Evolutionary conservation across 768 basidiomycete species (phyloP).

Genomic region (Rhodosporidiobolus odoratus): DNA sequence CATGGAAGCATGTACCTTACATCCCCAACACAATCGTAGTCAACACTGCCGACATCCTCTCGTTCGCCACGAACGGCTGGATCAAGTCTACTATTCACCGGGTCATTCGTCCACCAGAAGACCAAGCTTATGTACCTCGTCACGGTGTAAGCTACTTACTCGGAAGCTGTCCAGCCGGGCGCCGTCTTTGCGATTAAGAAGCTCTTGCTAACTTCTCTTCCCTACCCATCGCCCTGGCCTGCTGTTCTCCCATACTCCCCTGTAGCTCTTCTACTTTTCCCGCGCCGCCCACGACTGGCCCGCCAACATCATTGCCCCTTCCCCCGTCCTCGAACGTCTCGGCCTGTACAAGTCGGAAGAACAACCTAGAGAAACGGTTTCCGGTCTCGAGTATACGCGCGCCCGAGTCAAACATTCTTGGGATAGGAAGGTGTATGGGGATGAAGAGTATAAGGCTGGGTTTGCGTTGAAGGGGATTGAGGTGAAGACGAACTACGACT

Average conservation of each 20-base stretch:
- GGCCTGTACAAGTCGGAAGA: conserved; percentile 9
- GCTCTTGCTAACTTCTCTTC: not conserved
- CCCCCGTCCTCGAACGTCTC: conserved; percentile 13
- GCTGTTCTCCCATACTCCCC: no score
- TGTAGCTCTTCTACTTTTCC: conserved; percentile 21
- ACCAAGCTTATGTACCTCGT: not conserved
- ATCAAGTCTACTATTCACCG: conserved; percentile 42
- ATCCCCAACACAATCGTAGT: conserved; percentile 11
- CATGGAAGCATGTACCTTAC: conserved; percentile 10
- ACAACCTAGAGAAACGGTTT: not conserved
- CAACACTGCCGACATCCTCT: conserved; percentile 41
- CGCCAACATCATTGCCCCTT: conserved; percentile 5
- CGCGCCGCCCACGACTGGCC: conserved; percentile 8
- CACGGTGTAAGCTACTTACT: conserved; percentile 3
- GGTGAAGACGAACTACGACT: conserved; percentile 9
- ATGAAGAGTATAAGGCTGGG: not conserved
- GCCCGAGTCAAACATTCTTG: conserved; percentile 12
- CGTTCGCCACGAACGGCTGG: conserved; percentile 45
- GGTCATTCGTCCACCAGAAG: conserved; percentile 20
- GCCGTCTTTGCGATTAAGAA: not conserved
- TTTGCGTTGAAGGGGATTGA: not conserved
- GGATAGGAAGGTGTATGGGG: conserved; percentile 5
- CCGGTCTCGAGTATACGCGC: conserved; percentile 11
- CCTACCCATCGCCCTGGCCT: not conserved
- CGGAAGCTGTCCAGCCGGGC: not conserved